A percentile compares a stretch with the other conserved stretches of the same genome.
Evolutionary conservation across 176 grass and related monocot genomes (phyloP).

Genomic region (Bolboschoenus planiculmis): DNA sequence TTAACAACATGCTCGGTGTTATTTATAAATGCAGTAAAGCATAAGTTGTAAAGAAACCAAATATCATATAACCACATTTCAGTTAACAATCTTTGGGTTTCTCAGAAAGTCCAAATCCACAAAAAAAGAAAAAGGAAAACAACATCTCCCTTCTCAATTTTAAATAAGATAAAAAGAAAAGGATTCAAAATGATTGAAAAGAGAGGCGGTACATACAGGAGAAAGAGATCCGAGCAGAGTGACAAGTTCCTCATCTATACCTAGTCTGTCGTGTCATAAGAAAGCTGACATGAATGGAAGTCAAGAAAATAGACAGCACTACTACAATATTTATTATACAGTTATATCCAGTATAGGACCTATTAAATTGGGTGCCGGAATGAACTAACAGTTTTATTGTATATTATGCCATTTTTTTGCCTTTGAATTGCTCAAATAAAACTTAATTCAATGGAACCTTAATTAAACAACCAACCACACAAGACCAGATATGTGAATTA

Average conservation of each 20-base stretch:
- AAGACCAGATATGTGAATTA: not conserved
- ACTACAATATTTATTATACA: not conserved
- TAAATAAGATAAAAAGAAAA: not conserved
- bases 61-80: not conserved
- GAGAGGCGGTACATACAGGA: constrained; percentile 39
- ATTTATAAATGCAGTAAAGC: not conserved
- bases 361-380: not conserved
- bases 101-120: not conserved
- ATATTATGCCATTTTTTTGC: not conserved
- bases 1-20: not conserved
- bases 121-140: not conserved
- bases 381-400: not conserved
- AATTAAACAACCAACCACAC: not conserved
- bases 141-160: not conserved
- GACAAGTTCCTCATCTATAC: constrained; percentile 93
- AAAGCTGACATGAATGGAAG: constrained; percentile 14
- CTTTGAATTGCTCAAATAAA: not conserved
- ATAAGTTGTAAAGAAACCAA: not conserved
- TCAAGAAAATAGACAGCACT: not conserved
- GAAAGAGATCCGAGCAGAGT: constrained; percentile 57
- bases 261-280: constrained; percentile 39
- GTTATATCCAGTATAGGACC: not conserved
- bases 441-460: not conserved
- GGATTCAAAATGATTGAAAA: not conserved
- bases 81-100: not conserved